Percentiles rank a stretch among this genome's conserved stretches.
phyloP scores from a whole-genome alignment of 345 rosid genomes.

The Turnera subulata region DNA sequence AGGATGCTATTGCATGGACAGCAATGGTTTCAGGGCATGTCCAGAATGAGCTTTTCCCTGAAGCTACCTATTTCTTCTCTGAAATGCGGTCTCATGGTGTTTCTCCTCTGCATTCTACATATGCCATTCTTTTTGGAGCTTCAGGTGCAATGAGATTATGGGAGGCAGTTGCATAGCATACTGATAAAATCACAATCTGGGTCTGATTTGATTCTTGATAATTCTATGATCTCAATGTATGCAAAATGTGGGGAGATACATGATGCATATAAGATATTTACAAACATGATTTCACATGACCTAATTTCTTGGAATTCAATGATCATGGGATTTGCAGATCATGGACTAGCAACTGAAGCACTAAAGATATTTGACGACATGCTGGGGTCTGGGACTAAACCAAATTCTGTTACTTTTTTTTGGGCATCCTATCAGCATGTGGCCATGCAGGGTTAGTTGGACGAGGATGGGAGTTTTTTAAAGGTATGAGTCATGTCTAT shows the following conservation, averaged over 20 bases:
- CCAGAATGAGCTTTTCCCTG: conserved; percentile 43
- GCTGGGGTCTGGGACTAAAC: conserved; percentile 36
- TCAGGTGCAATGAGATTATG: conserved; percentile 63
- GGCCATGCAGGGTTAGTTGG: conserved; percentile 38
- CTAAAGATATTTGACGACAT: conserved; percentile 32
- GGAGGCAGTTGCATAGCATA: conserved; percentile 54
- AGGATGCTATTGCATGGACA: conserved; percentile 57
- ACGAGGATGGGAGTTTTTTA: conserved; percentile 36
- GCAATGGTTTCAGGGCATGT: conserved; percentile 50
- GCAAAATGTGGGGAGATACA: conserved; percentile 49
- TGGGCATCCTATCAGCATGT: conserved; percentile 48
- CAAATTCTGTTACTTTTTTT: conserved; percentile 46
- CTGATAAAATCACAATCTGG: conserved; percentile 38
- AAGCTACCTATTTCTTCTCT: conserved; percentile 35
- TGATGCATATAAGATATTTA: conserved; percentile 39
- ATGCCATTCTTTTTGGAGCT: conserved; percentile 49
- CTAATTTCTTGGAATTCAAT: conserved; percentile 55
- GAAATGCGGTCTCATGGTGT: conserved; percentile 36
- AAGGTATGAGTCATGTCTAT: conserved; percentile 30
- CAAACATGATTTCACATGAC: conserved; percentile 34
- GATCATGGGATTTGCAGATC: conserved; percentile 50
- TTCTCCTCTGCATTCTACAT: conserved; percentile 35
- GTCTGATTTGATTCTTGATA: conserved; percentile 36
- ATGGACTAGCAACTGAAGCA: conserved; percentile 43
- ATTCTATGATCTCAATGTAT: conserved; percentile 52